Conservation (phyloP, 1,284 basidiomycete genomes). For the Boletus semigastroideus region DNA sequence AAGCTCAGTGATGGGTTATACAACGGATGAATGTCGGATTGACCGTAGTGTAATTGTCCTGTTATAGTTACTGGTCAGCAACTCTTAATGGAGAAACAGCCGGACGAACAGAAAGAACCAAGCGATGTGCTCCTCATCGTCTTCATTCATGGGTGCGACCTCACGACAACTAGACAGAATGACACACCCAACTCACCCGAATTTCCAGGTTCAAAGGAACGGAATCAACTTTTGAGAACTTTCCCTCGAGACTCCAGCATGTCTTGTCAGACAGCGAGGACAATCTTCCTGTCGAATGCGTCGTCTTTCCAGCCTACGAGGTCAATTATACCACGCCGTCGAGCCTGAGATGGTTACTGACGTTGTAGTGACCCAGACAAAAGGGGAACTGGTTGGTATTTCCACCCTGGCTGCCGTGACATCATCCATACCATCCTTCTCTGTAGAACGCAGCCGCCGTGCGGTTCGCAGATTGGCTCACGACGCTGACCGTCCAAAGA, state of each 20-base stretch:
- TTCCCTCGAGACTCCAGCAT: slow-evolving; percentile 77
- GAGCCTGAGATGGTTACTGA: slow-evolving; percentile 18
- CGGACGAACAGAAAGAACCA: slow-evolving; percentile 6
- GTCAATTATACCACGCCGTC: slow-evolving; percentile 38
- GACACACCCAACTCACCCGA: slow-evolving; percentile 6
- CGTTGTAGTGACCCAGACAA: slow-evolving; percentile 51
- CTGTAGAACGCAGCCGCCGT: slow-evolving; percentile 75
- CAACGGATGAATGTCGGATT: not conserved
- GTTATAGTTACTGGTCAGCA: slow-evolving; percentile 16
- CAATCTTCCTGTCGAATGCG: slow-evolving; percentile 62
- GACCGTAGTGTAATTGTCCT: not conserved
- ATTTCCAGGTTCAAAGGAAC: slow-evolving; percentile 65
- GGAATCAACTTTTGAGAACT: slow-evolving; percentile 74
- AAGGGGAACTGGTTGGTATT: slow-evolving; percentile 76
- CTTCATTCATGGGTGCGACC: slow-evolving; percentile 65
- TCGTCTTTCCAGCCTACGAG: slow-evolving; percentile 90
- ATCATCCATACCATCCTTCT: slow-evolving; percentile 4
- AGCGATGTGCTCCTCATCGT: slow-evolving; percentile 53
- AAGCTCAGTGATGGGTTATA: slow-evolving; percentile 13
- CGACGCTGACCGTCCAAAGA: slow-evolving; percentile 73
- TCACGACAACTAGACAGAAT: not conserved
- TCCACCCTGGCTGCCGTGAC: slow-evolving; percentile 2
- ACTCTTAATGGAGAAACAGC: slow-evolving; percentile 17
- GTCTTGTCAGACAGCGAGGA: slow-evolving; percentile 62
- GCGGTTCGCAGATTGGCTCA: slow-evolving; percentile 87